Evolutionary conservation across 2,329 filamentous ascomycete genomes (phyloP), one percentile per base, ranked within the genome.

Genomic region (Talaromyces sp.): DNA sequence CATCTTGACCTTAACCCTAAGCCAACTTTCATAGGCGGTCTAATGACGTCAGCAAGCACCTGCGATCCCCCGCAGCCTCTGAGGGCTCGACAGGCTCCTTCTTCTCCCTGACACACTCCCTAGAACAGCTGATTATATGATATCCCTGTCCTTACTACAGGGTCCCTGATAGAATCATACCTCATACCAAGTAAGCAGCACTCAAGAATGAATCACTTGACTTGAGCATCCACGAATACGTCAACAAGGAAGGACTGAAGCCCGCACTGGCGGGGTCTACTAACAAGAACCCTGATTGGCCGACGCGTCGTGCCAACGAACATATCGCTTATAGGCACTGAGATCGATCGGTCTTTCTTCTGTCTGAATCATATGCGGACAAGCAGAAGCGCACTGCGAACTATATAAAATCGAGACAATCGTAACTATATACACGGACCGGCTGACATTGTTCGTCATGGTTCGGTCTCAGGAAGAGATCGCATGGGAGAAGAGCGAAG

Each of bases 401-500:
- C 5, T 12, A 33, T 3, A 21, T 21, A 31, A 52, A 23, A 23
- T 1, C 31, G 12, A 46, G 4, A 9, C 11, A 46, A 11, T 28
- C n/a, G 14, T 50, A 25, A 16, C 16, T 25, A 28, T 31, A 2
- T n/a, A 25, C 23, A 16, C 31, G 11, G 9, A 23, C 23, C 25
- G 9, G 31, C 23, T 5, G 14, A 50, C 7, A 23, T 37, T 11
- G 3, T 31, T 33, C 42, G 12, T 46, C 23, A 64, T 64, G 58
- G 21, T 14, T 33, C 58, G 39, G 18, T 54, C 61, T 12, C 21
- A 63, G 9, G 64, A 67, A 21, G 67, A 70, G 39, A 54, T 23
- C n/a, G 60, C 70, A 37, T 76, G 74, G 75, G 73, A 76, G 60
- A 37, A 71, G 35, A 76, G 80, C 57, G 76, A 79, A 63, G 79